A percentile compares a stretch with the other conserved stretches of the same genome.
phyloP scores from a whole-genome alignment of 768 basidiomycete species.

The Pleurotus ostreatus region DNA sequence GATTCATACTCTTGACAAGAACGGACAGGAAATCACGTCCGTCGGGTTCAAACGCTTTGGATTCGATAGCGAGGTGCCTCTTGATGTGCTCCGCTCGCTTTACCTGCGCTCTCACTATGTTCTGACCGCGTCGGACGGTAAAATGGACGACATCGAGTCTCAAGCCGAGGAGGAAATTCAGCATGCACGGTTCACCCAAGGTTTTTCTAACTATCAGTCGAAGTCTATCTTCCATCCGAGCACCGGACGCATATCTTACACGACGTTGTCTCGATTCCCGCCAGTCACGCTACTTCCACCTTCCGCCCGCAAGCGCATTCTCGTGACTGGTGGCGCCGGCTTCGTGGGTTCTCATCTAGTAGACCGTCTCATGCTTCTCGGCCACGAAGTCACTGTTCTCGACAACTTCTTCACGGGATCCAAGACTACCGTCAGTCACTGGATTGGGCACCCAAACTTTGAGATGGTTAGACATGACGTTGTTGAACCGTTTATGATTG shows the following conservation, averaged over 20 bases:
- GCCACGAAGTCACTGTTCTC: constrained; percentile 94
- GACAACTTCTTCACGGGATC: constrained; percentile 99
- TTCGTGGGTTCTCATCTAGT: constrained; percentile 99
- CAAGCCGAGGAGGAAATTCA: constrained; percentile 35
- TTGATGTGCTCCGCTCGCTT: constrained; percentile 80
- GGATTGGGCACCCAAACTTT: constrained; percentile 98
- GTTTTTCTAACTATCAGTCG: constrained; percentile 59
- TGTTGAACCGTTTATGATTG: constrained; percentile 96
- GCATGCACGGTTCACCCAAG: constrained; percentile 53
- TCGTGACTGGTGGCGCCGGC: constrained; percentile 98
- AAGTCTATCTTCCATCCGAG: constrained; percentile 85
- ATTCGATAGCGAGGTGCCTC: constrained; percentile 80
- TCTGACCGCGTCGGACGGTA: constrained; percentile 33
- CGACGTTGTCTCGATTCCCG: constrained; percentile 87
- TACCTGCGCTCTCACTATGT: constrained; percentile 84
- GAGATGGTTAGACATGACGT: constrained; percentile 98
- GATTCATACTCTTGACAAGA: constrained; percentile 69
- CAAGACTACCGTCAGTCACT: constrained; percentile 93
- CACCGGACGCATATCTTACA: constrained; percentile 83
- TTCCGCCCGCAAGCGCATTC: constrained; percentile 76
- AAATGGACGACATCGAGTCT: constrained; percentile 28
- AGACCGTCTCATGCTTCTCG: constrained; percentile 95
- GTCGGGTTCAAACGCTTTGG: constrained; percentile 88
- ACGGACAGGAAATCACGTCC: constrained; percentile 66
- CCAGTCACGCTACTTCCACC: constrained; percentile 86